Percentiles rank a stretch among this genome's conserved stretches.
Conservation (phyloP, 176 grass and related monocot species). For the Lolium perenne region DNA sequence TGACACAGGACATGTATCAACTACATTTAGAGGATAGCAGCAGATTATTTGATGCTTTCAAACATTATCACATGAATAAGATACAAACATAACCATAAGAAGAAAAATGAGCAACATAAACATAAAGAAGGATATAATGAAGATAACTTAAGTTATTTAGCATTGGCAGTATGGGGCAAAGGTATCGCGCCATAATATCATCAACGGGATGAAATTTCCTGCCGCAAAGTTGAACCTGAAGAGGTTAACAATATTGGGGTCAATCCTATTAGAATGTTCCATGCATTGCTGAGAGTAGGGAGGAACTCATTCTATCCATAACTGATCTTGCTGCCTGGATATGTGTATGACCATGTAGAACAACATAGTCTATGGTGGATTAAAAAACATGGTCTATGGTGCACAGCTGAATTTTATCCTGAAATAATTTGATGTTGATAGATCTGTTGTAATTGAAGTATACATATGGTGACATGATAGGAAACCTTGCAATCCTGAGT, state of each 20-base stretch:
- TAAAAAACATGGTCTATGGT: conserved; percentile 76
- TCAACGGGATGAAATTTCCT: conserved; percentile 91
- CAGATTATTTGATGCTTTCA: no score
- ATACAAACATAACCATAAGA: not conserved
- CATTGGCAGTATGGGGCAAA: not conserved
- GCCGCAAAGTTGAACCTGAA: conserved; percentile 89
- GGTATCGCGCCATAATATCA: conserved; percentile 69
- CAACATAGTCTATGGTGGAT: conserved; percentile 51
- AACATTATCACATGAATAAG: no score
- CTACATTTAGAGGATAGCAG: no score
- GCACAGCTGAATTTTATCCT: no score
- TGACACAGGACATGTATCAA: no score
- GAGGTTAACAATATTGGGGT: conserved; percentile 35
- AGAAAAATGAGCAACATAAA: not conserved
- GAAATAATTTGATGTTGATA: no score
- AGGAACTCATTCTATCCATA: conserved; percentile 50
- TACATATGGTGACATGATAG: no score
- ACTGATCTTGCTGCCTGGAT: conserved; percentile 67
- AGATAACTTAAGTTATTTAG: not conserved
- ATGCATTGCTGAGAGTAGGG: not conserved
- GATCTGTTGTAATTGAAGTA: no score
- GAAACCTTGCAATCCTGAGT: conserved; percentile 67
- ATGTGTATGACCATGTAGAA: no score
- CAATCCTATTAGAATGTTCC: conserved; percentile 13
- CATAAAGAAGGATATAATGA: not conserved